phyloP scores from a whole-genome alignment of 768 basidiomycete species.

The Russula ochroleuca region DNA sequence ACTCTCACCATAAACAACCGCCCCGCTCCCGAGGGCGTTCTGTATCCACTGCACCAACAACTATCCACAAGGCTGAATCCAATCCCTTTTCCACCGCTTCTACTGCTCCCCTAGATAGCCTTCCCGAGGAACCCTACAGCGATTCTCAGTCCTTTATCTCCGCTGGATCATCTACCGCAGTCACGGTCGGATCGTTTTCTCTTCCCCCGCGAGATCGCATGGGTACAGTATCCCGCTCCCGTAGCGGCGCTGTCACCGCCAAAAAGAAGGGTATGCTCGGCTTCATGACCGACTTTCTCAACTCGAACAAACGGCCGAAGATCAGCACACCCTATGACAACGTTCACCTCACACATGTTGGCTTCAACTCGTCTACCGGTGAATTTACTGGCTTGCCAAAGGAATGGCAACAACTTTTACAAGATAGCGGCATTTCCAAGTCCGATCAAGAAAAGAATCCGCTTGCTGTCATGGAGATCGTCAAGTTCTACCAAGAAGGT shows the following conservation, averaged over 20 bases:
- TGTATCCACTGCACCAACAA: constrained; percentile 35
- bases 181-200: too few species aligned
- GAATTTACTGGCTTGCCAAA: constrained; percentile 97
- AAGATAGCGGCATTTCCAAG: constrained; percentile 92
- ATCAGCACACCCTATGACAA: constrained; percentile 99
- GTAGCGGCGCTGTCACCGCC: constrained; percentile 40
- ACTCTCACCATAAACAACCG: constrained; percentile 35
- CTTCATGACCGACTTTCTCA: constrained; percentile 71
- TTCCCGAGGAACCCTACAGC: too few species aligned
- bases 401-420: constrained; percentile 97
- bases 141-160: too few species aligned
- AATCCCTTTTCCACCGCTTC: constrained; percentile 31
- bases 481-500: constrained; percentile 95
- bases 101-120: too few species aligned
- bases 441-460: constrained; percentile 97
- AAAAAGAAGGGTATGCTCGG: constrained; percentile 62
- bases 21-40: constrained; percentile 34
- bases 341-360: constrained; percentile 98
- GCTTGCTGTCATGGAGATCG: constrained; percentile 96
- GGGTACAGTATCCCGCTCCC: constrained; percentile 37
- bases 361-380: constrained; percentile 97
- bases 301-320: constrained; percentile 71
- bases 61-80: constrained; percentile 42
- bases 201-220: too few species aligned
- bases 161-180: too few species aligned